Percentiles rank a stretch among this genome's conserved stretches.
Conservation (phyloP, 78 protist genomes). For the Dictyostelium firmibasis region DNA sequence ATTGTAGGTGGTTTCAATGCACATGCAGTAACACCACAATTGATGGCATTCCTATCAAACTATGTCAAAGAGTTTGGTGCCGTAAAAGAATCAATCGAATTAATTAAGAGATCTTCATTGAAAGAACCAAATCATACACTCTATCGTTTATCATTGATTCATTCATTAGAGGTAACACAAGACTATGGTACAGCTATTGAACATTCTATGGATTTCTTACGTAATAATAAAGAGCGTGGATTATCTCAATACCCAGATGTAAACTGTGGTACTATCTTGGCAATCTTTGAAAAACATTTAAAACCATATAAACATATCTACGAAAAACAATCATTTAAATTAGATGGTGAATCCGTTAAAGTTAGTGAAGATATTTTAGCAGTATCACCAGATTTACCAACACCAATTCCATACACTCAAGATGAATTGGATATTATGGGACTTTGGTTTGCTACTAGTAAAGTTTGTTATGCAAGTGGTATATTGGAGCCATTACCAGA, state of each 20-base stretch:
- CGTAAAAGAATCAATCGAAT: slow-evolving; percentile 18
- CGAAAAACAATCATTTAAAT: slow-evolving; percentile 17
- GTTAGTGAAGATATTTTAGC: slow-evolving; percentile 27
- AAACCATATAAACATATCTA: neutral
- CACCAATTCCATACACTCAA: slow-evolving; percentile 6
- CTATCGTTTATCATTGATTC: slow-evolving; percentile 41
- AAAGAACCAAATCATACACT: slow-evolving; percentile 59
- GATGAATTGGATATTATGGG: slow-evolving; percentile 90
- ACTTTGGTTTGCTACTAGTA: slow-evolving; percentile 85
- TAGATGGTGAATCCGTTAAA: neutral
- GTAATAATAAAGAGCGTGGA: slow-evolving; percentile 21
- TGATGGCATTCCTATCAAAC: slow-evolving; percentile 60
- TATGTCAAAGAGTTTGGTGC: slow-evolving; percentile 74
- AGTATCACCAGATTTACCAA: neutral
- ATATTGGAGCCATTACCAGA: slow-evolving; percentile 72
- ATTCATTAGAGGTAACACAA: slow-evolving; percentile 55
- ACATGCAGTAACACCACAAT: neutral
- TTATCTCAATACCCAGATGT: neutral
- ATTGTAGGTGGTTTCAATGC: neutral
- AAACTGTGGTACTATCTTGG: neutral
- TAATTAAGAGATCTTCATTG: slow-evolving; percentile 33
- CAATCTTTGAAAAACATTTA: slow-evolving; percentile 11
- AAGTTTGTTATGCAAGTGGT: slow-evolving; percentile 85
- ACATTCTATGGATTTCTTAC: neutral
- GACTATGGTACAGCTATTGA: slow-evolving; percentile 20